A percentile compares a stretch with the other conserved stretches of the same genome.
These are phyloP conservation scores for Coprinopsis strossmayeri DNA, from an alignment of 768 basidiomycete species.

Conservation along the genomic window DNA sequence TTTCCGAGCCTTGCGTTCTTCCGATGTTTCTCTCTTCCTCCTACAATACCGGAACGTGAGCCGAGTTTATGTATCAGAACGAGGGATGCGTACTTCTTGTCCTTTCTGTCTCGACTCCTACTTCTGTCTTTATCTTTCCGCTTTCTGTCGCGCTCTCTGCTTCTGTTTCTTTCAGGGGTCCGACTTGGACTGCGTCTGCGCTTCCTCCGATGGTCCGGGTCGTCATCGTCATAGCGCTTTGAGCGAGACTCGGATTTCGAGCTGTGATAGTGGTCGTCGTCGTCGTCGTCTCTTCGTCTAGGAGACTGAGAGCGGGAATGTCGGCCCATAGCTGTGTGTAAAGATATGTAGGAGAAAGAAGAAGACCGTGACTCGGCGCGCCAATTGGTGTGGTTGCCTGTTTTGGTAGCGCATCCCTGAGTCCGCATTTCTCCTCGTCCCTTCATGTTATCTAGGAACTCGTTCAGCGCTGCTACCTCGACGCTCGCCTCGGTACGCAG, in stretches of 20 bases:
- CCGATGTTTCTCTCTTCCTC: conserved; percentile 82
- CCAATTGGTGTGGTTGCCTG: too few relatives aligned
- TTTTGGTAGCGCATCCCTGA: too few relatives aligned
- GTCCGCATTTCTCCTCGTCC: too few relatives aligned
- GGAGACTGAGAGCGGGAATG: conserved; percentile 40
- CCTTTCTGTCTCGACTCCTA: conserved; percentile 33
- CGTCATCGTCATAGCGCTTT: conserved; percentile 22
- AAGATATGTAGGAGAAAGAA: not conserved
- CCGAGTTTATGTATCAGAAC: too few relatives aligned
- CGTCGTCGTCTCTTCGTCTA: conserved; percentile 25
- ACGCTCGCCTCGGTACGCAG: not conserved
- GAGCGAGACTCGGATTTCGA: conserved; percentile 23
- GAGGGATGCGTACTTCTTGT: conserved; percentile 36
- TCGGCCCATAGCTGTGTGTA: conserved; percentile 32
- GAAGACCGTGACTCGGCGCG: too few relatives aligned
- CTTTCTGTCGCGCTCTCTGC: conserved; percentile 16
- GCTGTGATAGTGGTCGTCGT: conserved; percentile 27
- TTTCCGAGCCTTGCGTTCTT: conserved; percentile 78
- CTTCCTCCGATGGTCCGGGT: conserved; percentile 22
- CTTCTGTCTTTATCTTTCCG: conserved; percentile 29
- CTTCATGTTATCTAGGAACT: not conserved
- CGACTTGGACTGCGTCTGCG: conserved; percentile 27
- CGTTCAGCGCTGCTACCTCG: not conserved
- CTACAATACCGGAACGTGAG: too few relatives aligned
- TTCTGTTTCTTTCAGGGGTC: conserved; percentile 24